These are phyloP conservation scores for Lecanosticta acicola DNA, from an alignment of 2,329 filamentous ascomycete species.

Conservation along the genomic window DNA sequence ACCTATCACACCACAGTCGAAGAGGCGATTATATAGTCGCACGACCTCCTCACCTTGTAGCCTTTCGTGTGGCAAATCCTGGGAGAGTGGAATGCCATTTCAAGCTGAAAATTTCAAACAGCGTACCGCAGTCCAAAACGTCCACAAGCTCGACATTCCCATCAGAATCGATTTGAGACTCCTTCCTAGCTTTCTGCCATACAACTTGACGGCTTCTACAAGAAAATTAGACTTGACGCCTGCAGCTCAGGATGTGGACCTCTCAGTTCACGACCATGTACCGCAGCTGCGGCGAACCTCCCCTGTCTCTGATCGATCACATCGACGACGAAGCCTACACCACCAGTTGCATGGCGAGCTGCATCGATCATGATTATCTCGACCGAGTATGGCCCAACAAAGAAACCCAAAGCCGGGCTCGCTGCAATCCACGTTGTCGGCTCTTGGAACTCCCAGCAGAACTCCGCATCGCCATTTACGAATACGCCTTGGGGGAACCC, in stretches of 20 bases:
- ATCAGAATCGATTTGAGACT: no score
- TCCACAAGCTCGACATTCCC: no score
- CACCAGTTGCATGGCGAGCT: no score
- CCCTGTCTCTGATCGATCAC: not conserved
- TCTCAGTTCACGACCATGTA: not conserved
- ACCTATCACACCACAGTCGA: no score
- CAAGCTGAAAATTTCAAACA: no score
- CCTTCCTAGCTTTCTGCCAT: not conserved
- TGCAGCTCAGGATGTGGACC: not conserved
- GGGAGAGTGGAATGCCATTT: no score
- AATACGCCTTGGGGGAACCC: constrained; percentile 1
- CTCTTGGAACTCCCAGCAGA: constrained; percentile 1
- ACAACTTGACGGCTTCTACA: not conserved
- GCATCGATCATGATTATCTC: no score
- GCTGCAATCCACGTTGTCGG: not conserved
- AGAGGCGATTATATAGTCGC: no score
- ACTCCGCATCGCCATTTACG: constrained; percentile 4
- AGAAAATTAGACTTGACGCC: not conserved
- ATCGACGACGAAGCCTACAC: not conserved
- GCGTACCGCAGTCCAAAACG: no score
- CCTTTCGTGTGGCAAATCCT: no score
- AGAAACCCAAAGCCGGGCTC: not conserved
- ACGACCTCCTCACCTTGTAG: no score
- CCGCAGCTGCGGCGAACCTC: not conserved
- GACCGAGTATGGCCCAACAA: not conserved